Base-by-base conservation (phyloP, 2,329 filamentous ascomycete genomes). In the Penicillium decumbens region DNA sequence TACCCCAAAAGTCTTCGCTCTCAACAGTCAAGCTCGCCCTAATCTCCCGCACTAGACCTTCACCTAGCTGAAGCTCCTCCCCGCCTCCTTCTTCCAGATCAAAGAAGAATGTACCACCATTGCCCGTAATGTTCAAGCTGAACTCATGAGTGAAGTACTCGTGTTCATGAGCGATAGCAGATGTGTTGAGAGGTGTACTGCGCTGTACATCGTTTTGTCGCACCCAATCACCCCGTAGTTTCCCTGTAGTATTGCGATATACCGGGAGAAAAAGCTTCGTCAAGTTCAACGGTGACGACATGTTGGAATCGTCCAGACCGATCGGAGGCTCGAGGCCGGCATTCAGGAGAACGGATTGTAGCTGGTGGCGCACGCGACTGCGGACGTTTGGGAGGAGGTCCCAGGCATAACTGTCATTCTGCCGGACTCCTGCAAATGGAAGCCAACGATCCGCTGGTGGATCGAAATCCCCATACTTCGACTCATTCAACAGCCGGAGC, bases 221-320 rank as follows among this genome's bases (percentile, higher is more conserved):
- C 47, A 83, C 75, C 87, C 89, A 95, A 49, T 83, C 76, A n/a
- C 89, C 89, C 41, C 83, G 80, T 32, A 95, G 76, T 28, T 83
- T 83, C 4, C 89, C 88, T 1, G 88, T 90, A 5, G 87, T 80
- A 65, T 95, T 92, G 63, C 80, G 80, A 77, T 91, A 95, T n/a
- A 85, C 74, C 1, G 80, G 77, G 46, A 86, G 64, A 32, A 60
- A 57, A 12, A 72, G 41, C 28, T 65, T 61, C 13, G 69, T 69
- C n/a, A 72, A 52, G 49, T 72, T 68, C 46, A 69, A 53, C 4
- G 60, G 45, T n/a, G 61, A 47, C 8, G 62, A 60, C 20, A 56
- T 35, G 25, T 61, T 53, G 18, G 59, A 47, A 25, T 60, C 58
- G 32, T 64, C 61, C 32, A 68, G 56, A 13, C 56, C 59, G n/a